Conservation (phyloP, 2,329 filamentous ascomycete genomes). For the Nannizziopsis barbatae region DNA sequence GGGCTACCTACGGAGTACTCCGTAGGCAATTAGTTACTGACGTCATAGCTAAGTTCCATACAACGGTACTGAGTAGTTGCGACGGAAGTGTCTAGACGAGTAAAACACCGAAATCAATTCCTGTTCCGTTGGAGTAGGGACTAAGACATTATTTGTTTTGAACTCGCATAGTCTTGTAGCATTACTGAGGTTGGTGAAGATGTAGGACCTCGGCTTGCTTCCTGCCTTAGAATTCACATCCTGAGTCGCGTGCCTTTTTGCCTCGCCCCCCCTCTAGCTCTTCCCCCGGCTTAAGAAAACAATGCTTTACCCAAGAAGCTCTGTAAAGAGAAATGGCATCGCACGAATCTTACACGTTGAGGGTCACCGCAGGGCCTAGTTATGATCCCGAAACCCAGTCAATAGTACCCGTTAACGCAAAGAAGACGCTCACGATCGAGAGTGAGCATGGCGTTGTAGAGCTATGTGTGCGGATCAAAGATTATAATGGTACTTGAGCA, state of each 20-base stretch:
- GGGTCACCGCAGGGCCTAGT: slow-evolving; percentile 65
- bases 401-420: slow-evolving; percentile 62
- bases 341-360: slow-evolving; percentile 51
- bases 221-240: no score
- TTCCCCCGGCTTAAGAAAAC: not conserved
- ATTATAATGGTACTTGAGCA: slow-evolving; percentile 37
- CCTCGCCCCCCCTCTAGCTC: not conserved
- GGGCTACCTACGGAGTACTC: no score
- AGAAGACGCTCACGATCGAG: slow-evolving; percentile 51
- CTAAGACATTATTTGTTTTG: no score
- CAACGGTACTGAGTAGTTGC: no score
- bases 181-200: no score
- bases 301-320: not conserved
- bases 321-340: slow-evolving; percentile 9
- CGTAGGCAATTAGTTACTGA: no score
- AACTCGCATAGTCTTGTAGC: no score
- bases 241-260: not conserved
- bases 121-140: no score
- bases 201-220: no score
- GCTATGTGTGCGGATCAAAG: slow-evolving; percentile 63
- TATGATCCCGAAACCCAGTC: slow-evolving; percentile 66
- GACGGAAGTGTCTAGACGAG: no score
- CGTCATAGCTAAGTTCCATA: no score
- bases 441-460: slow-evolving; percentile 54
- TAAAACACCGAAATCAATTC: no score